Evolutionary conservation across 345 rosid species (phyloP), one percentile per base, ranked within the genome.

Genomic region (Citrus reticulata): DNA sequence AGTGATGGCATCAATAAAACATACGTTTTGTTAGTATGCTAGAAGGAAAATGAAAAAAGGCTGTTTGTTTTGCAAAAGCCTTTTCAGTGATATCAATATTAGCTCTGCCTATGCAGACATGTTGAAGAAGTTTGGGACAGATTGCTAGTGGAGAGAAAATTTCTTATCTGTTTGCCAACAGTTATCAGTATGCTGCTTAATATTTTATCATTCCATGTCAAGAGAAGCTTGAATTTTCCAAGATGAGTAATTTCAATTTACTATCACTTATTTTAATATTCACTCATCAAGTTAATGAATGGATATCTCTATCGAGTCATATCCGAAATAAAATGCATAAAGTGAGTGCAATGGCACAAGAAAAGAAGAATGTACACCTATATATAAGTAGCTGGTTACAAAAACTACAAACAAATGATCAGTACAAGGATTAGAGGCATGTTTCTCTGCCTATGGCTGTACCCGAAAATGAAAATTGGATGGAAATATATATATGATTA

Each of bases 391-490:
- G 59, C 62, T 70, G 27, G 19, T 75, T 17, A 77, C 24, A 7
- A 57, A 9, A 42, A 75, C 46, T 16, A 16, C 27, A 34, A 35
- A 30, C 25, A 29, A 62, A 57, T 17, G 75, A 62, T 87, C 80
- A 86, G 46, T 80, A 34, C 76, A 80, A 60, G 9, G 95, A 92
- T 76, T 91, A 85, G 20, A 89, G 65, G 93, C 94, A 0, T 80
- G 86, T 79, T 93, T 98, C 87, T 93, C 97, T 57, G 97, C 77
- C 87, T 95, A 83, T 92, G 97, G 85, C 97, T 90, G 75, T 90
- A 95, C 98, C 95, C 93, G 89, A 87, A 74, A 86, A 82, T 76
- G 61, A 65, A 83, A 76, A 79, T 6, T 2, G 25, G 2, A 2
- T 9, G 49, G 35, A 29, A 22, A 51, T 42, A 37, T 54, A 59